Base-by-base conservation (phyloP, 169 alveolate species). In the Cryptosporidium baileyi region DNA sequence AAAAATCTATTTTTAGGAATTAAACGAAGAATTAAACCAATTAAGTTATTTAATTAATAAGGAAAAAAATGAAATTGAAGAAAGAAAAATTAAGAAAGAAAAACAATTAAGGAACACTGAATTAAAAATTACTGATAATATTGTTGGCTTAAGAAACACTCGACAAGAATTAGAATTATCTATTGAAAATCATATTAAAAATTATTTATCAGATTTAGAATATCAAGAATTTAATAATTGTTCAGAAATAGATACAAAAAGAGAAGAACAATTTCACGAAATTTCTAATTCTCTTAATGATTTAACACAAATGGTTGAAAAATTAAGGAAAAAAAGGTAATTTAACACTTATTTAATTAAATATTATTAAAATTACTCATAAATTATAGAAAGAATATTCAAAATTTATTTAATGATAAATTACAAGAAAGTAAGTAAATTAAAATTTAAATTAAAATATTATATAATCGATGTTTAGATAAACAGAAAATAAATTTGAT, bases 251-350 rank as follows among this genome's bases (percentile, higher is more conserved):
- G 85, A 74, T 41, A 52, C 41, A n/a, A 26, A 17, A 2, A 51
- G 85, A 57, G 85, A 74, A 57, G 59, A 74, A 22, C 85, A 74
- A 9, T 74, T 74, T 38, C 40, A 52, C 28, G 51, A 52, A 15
- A 43, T 74, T n/a, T 74, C 85, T 34, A 74, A 40, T 0, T 74
- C 85, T n/a, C 30, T 74, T 17, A 74, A 57, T 57, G 74, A 57
- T 17, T 41, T 74, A 9, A 74, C 85, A 6, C 47, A 74, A 22
- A 74, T 40, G 41, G 85, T 74, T 22, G 85, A 74, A 24, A 22
- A 22, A 17, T 54, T 74, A 28, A 32, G 85, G 11, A 51, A 52
- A n/a, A 74, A 54, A 57, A 74, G 85, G 85, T 74, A 4, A 57
- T 51, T 51, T 38, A 0, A 32, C 17, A 15, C 15, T 43, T 43